Evolutionary conservation across 257 asterid species (phyloP), one percentile per base, ranked within the genome.

Genomic region (Rhazya stricta): DNA sequence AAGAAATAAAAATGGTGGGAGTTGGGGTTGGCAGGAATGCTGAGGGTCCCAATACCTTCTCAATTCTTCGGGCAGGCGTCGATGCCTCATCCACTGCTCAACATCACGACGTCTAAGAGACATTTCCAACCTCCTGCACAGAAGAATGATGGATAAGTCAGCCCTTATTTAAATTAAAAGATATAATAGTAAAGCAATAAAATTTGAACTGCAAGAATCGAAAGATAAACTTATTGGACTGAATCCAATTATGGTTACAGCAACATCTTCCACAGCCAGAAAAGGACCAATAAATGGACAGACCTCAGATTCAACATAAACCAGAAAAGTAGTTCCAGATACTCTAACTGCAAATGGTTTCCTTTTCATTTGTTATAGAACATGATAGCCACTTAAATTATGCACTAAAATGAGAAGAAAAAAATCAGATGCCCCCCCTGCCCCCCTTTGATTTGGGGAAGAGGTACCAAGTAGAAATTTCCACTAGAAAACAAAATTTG

Each of bases 51-150:
- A 43, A 54, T 66, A 94, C 98, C 94, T 90, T 85, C 89, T 84
- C 73, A 94, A 80, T 30, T 78, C 87, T 80, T 77, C 85, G 32
- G 98, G 97, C 85, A 94, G 84, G 61, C 96, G 94, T 19, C 97
- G 92, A 67, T 91, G 97, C 54, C 96, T 88, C 98, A 94, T 91
- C 98, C 98, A 94, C 78, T 85, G 96, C 83, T 94, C 98, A 74
- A 91, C 92, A 77, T 94, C 97, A 50, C 97, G 96, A 56, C 91
- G 91, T 75, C 96, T 88, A 67, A 91, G 84, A 30, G 96, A 86
- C 96, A 88, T 84, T 76, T 94, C 98, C 74, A 89, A 79, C 83
- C 89, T 87, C 91, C 98, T 94, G 89, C 61, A 75, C 76, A 74
- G 36, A 76, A 77, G 77, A 5, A 71, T 70, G 6, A 21, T 16